Evolutionary conservation across 768 basidiomycete genomes (phyloP).

Genomic region (Gloeopeniophorella convolvens): DNA sequence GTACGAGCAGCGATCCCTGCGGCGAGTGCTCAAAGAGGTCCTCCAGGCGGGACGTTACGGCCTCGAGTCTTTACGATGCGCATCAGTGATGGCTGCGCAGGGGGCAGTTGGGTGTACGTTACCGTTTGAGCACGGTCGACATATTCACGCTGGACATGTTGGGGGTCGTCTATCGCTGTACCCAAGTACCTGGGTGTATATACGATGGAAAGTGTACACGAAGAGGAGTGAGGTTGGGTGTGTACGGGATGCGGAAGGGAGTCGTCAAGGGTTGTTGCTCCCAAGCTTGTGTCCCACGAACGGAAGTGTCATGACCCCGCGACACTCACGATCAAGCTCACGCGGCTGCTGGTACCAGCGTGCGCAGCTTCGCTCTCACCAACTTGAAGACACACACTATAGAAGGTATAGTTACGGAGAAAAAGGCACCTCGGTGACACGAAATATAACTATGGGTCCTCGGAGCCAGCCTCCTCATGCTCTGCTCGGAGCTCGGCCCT

Average conservation of each 20-base stretch:
- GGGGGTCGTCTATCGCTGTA: not conserved
- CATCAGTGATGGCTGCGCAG: not conserved
- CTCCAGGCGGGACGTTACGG: constrained; percentile 89
- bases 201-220: too few species aligned
- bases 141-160: constrained; percentile 20
- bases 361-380: too few species aligned
- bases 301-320: too few species aligned
- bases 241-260: too few species aligned
- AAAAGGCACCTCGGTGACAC: not conserved
- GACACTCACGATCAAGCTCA: too few species aligned
- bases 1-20: constrained; percentile 22
- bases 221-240: too few species aligned
- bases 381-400: not conserved
- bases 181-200: too few species aligned
- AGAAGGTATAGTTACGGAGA: not conserved
- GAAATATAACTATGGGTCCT: not conserved
- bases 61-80: constrained; percentile 60
- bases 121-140: constrained; percentile 21
- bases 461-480: not conserved
- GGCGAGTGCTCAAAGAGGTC: constrained; percentile 54
- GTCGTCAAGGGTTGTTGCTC: too few species aligned
- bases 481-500: constrained; percentile 22
- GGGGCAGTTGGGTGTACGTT: not conserved
- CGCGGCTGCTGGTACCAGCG: too few species aligned
- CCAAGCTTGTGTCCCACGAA: too few species aligned